These are phyloP conservation scores for Aspergillus vadensis DNA, from an alignment of 2,329 filamentous ascomycete genomes.

Conservation along the genomic window DNA sequence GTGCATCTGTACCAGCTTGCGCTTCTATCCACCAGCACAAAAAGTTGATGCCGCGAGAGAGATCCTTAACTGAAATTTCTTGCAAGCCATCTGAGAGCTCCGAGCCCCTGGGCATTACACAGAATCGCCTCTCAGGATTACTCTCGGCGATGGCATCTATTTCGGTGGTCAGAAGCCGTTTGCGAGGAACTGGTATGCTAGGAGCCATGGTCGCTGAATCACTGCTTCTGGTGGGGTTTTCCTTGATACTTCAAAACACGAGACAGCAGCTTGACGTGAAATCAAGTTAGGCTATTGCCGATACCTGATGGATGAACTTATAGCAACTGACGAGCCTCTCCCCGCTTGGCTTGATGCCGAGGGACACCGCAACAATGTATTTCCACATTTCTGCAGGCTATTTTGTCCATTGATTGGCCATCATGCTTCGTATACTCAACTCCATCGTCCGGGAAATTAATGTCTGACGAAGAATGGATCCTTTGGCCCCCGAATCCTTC, in stretches of 20 bases:
- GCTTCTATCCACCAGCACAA: background rate
- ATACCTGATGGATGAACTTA: background rate
- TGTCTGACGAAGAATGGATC: background rate
- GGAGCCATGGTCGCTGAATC: background rate
- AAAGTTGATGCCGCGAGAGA: background rate
- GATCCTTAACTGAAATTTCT: background rate
- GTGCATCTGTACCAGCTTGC: background rate
- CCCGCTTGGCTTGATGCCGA: background rate
- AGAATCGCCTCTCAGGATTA: background rate
- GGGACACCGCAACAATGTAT: background rate
- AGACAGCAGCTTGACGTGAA: no score
- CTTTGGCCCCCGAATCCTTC: background rate
- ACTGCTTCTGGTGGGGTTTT: background rate
- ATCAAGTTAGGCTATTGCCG: no score
- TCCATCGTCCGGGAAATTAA: background rate
- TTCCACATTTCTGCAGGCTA: background rate
- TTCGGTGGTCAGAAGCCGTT: background rate
- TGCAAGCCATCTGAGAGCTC: background rate
- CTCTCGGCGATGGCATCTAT: background rate
- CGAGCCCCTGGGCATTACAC: background rate
- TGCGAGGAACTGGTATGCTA: background rate
- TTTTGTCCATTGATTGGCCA: background rate
- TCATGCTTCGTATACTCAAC: background rate
- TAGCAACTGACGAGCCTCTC: background rate
- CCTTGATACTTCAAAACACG: no score